Conservation (phyloP, 116 monocot genomes). For the Trichopus zeylanicus region DNA sequence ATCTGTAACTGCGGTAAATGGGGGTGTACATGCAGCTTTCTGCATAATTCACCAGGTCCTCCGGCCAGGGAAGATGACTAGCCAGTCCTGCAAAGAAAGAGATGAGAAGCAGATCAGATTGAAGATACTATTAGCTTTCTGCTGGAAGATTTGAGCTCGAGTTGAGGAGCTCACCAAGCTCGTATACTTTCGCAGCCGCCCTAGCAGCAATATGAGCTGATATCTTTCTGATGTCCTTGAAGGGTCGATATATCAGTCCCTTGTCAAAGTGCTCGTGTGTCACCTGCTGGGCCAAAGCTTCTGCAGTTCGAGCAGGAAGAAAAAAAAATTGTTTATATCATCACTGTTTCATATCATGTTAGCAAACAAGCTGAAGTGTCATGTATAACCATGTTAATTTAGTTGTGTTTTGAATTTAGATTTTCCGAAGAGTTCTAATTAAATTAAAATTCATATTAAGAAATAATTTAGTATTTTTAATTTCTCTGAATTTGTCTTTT, state of each 20-base stretch:
- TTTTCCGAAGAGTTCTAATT: too few species aligned
- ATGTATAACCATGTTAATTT: too few species aligned
- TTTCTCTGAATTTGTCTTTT: too few species aligned
- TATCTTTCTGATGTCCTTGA: constrained; percentile 76
- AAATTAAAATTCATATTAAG: too few species aligned
- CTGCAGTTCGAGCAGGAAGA: constrained; percentile 30
- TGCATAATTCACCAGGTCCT: constrained; percentile 71
- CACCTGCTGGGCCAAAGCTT: constrained; percentile 74
- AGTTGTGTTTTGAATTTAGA: too few species aligned
- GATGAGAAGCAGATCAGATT: background rate
- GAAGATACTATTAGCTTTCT: background rate
- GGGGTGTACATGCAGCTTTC: constrained; percentile 98
- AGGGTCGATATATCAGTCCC: constrained; percentile 79
- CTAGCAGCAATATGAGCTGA: constrained; percentile 80
- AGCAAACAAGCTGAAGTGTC: too few species aligned
- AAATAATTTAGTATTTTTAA: too few species aligned
- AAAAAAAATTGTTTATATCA: background rate
- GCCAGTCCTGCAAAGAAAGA: constrained; percentile 46
- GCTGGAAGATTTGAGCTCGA: background rate
- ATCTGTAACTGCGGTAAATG: constrained; percentile 71
- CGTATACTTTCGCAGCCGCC: constrained; percentile 86
- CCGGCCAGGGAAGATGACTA: constrained; percentile 69
- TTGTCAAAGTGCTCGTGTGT: constrained; percentile 54
- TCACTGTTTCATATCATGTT: too few species aligned
- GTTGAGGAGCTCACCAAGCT: constrained; percentile 42